Conservation (phyloP, 192 early-diverging fungal species). For the Coemansia sp. region DNA sequence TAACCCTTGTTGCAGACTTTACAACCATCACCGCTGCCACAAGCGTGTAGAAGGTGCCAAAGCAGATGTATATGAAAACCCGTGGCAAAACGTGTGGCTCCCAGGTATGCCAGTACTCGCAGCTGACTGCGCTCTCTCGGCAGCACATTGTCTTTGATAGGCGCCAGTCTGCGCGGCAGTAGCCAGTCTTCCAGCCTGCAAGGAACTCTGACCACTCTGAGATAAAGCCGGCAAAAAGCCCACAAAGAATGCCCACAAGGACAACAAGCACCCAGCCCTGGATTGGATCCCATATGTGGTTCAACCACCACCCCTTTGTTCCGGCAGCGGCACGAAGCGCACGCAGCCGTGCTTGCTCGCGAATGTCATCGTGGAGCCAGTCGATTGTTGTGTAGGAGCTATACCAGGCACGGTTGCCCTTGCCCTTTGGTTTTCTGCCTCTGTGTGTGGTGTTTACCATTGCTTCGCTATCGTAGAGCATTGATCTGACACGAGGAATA, state of each 20-base stretch:
- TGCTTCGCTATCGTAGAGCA: constrained; percentile 43
- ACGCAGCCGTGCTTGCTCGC: constrained; percentile 73
- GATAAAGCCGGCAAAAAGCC: constrained; percentile 51
- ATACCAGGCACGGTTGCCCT: constrained; percentile 48
- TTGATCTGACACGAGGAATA: constrained; percentile 45
- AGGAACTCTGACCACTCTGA: constrained; percentile 73
- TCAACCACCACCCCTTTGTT: constrained; percentile 60
- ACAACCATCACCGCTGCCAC: constrained; percentile 64
- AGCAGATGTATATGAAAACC: constrained; percentile 31
- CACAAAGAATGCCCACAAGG: constrained; percentile 60
- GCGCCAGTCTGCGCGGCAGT: constrained; percentile 75
- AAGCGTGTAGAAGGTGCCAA: constrained; percentile 62
- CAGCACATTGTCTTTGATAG: constrained; percentile 82
- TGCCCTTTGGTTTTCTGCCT: constrained; percentile 37
- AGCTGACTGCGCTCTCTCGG: constrained; percentile 62
- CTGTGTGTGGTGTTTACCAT: constrained; percentile 21
- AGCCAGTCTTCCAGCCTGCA: constrained; percentile 80
- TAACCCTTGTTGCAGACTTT: constrained; percentile 52
- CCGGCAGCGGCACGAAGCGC: constrained; percentile 59
- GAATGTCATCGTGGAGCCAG: constrained; percentile 88
- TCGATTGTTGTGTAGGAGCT: constrained; percentile 61
- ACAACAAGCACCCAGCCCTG: constrained; percentile 88
- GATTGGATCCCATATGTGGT: constrained; percentile 68
- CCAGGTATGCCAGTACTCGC: constrained; percentile 62
- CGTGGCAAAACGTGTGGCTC: constrained; percentile 37